A percentile compares a stretch with the other conserved stretches of the same genome.
Evolutionary conservation across 2,329 filamentous ascomycete species (phyloP).

Genomic region (Diplodia intermedia): DNA sequence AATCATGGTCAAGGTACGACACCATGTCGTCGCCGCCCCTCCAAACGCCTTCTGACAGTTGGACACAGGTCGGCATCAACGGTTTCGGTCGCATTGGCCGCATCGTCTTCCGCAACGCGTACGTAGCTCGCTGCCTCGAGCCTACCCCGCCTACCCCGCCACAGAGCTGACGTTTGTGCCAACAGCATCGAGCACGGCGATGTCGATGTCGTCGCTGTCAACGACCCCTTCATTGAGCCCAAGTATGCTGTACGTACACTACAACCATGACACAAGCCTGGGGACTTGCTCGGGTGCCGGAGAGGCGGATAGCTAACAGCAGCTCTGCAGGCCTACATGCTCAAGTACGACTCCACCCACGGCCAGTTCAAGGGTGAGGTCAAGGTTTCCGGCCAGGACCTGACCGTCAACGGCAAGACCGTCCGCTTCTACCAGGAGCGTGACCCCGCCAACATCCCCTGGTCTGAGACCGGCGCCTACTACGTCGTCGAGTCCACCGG

Average conservation of each 20-base stretch:
- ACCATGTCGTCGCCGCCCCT: conserved; percentile 37
- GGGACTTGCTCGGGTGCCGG: conserved; percentile 13
- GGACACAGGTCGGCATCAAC: conserved; percentile 93
- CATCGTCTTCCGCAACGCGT: conserved; percentile 98
- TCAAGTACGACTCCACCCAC: conserved; percentile 99
- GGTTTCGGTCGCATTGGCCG: conserved; percentile 99
- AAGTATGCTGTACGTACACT: conserved; percentile 85
- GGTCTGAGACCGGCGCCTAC: conserved; percentile 83
- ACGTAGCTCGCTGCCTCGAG: conserved; percentile 48
- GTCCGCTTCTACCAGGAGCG: conserved; percentile 94
- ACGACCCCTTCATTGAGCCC: conserved; percentile 99
- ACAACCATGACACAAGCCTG: not conserved
- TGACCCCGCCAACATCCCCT: conserved; percentile 89
- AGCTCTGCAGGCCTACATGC: conserved; percentile 87
- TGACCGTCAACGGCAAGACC: conserved; percentile 92
- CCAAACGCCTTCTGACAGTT: conserved; percentile 22
- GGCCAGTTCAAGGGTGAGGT: conserved; percentile 94
- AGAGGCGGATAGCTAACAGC: conserved; percentile 40
- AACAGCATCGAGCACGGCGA: conserved; percentile 79
- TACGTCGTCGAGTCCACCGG: conserved; percentile 98
- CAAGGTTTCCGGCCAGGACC: conserved; percentile 72
- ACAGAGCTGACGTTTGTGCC: conserved; percentile 18
- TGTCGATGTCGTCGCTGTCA: conserved; percentile 93
- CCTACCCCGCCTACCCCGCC: conserved; percentile 26
- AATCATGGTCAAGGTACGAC: conserved; percentile 57